Percentiles rank a stretch among this genome's conserved stretches.
phyloP scores from a whole-genome alignment of 257 asterid species.

The Solanum etuberosum region DNA sequence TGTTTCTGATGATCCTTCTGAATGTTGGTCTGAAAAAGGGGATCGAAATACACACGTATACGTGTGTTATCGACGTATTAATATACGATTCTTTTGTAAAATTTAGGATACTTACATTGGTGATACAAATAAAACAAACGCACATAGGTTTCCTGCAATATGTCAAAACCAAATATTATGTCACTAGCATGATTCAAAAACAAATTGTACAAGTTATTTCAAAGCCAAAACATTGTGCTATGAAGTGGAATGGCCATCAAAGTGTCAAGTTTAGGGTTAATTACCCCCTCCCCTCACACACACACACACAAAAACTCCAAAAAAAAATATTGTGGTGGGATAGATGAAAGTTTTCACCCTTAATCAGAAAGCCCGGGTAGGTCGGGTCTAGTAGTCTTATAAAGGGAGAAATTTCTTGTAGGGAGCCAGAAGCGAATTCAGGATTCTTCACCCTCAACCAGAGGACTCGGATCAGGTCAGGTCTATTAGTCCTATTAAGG shows the following conservation, averaged over 20 bases:
- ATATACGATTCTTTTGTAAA: neutral
- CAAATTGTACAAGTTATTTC: neutral
- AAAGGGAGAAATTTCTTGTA: neutral
- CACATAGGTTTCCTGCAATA: conserved; percentile 67
- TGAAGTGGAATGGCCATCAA: too few species aligned
- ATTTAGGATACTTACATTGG: conserved; percentile 58
- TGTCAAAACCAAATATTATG: neutral
- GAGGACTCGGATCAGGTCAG: neutral
- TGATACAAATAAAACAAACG: conserved; percentile 67
- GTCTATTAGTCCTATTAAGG: neutral
- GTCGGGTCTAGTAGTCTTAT: too few species aligned
- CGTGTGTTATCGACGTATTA: neutral
- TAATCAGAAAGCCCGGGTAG: neutral
- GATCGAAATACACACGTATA: neutral
- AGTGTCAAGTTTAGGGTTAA: too few species aligned
- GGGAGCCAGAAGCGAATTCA: neutral
- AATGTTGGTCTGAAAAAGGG: conserved; percentile 63
- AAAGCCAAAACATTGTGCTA: neutral
- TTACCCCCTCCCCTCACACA: too few species aligned
- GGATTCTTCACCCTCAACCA: neutral
- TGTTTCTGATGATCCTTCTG: conserved; percentile 45
- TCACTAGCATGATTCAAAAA: neutral
- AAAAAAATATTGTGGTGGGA: neutral
- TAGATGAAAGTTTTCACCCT: neutral
- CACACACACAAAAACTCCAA: too few species aligned